Conservation (phyloP, 139 green algal genomes). For the Auxenochlorella pyrenoidosa region DNA sequence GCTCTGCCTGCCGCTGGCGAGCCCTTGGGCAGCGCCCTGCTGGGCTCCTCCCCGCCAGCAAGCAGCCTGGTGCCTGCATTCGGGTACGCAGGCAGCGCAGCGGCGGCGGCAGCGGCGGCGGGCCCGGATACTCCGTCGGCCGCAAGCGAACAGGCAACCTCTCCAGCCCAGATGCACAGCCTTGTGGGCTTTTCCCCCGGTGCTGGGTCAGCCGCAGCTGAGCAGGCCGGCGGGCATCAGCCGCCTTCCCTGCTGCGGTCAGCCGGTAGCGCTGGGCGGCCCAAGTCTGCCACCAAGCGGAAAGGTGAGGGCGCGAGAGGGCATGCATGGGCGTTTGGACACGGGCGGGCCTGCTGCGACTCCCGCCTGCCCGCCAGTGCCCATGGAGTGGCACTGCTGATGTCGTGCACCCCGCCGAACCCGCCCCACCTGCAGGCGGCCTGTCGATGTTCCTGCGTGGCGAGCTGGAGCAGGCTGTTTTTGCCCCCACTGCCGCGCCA, state of each 20-base stretch:
- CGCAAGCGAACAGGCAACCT: neutral
- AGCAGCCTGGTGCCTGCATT: slow-evolving; percentile 17
- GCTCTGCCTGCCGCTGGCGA: neutral
- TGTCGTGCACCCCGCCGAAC: too few species aligned
- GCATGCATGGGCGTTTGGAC: neutral
- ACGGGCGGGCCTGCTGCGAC: too few species aligned
- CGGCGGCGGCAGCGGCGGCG: neutral
- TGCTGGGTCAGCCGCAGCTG: neutral
- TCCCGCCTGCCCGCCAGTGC: too few species aligned
- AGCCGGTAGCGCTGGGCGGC: neutral
- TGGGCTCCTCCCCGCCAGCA: neutral
- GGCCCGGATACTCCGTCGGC: neutral
- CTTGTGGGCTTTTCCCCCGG: slow-evolving; percentile 28
- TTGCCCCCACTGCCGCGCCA: neutral
- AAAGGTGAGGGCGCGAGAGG: neutral
- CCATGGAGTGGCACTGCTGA: too few species aligned
- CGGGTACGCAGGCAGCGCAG: neutral
- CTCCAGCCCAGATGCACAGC: neutral
- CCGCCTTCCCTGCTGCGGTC: too few species aligned
- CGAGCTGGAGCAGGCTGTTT: slow-evolving; percentile 38
- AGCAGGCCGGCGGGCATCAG: neutral
- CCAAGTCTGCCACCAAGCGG: slow-evolving; percentile 11
- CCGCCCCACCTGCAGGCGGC: slow-evolving; percentile 70
- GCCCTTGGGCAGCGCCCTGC: neutral
- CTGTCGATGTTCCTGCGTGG: slow-evolving; percentile 82